phyloP scores from a whole-genome alignment of 371 early-diverging fungal species.

The Mucor circinelloides region DNA sequence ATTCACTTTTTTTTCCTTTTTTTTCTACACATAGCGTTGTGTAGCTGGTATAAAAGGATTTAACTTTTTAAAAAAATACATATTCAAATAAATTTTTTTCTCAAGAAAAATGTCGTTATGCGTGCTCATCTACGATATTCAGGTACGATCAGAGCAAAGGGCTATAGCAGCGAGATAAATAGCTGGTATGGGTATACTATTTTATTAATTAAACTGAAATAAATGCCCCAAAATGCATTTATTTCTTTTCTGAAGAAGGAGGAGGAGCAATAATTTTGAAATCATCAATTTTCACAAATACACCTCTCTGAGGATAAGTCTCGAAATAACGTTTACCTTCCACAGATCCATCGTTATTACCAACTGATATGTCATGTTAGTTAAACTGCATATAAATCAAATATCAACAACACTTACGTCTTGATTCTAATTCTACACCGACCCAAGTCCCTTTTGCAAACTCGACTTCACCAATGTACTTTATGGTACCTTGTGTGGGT shows the following conservation, averaged over 20 bases:
- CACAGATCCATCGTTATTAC: constrained; percentile 42
- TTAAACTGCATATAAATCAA: background rate
- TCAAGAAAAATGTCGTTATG: too few relatives aligned
- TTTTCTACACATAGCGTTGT: too few relatives aligned
- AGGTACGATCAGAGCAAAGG: too few relatives aligned
- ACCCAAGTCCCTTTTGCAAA: constrained; percentile 52
- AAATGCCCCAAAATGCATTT: background rate
- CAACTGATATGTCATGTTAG: constrained; percentile 22
- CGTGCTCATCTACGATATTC: too few relatives aligned
- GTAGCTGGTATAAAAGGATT: too few relatives aligned
- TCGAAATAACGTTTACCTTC: constrained; percentile 42
- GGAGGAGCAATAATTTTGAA: constrained; percentile 25
- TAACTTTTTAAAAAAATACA: too few relatives aligned
- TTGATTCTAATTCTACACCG: constrained; percentile 47
- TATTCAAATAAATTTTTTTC: too few relatives aligned
- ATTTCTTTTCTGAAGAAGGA: constrained; percentile 11
- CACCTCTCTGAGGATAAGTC: constrained; percentile 46
- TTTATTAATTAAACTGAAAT: background rate
- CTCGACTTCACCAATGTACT: constrained; percentile 43
- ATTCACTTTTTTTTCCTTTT: background rate
- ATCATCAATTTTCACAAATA: constrained; percentile 46
- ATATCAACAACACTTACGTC: constrained; percentile 32
- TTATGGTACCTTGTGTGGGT: constrained; percentile 44
- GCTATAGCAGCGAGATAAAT: too few relatives aligned
- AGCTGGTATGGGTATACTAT: background rate